These are phyloP conservation scores for Yamadazyma dushanensis DNA, from an alignment of 1,139 yeast species.

Conservation along the genomic window DNA sequence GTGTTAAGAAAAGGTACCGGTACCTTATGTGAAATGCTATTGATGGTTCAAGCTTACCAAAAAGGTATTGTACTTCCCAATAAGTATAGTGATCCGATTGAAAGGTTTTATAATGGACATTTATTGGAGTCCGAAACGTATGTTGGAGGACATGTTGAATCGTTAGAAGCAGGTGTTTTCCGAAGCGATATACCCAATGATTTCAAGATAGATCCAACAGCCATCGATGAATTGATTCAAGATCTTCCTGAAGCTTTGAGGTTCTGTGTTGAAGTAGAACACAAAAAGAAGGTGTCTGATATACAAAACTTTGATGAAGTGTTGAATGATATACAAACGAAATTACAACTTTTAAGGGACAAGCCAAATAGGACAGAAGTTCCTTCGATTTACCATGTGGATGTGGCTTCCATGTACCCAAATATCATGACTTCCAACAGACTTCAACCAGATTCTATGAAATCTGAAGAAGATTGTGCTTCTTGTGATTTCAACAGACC, in stretches of 20 bases:
- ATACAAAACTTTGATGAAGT: slow-evolving; percentile 80
- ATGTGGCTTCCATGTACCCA: slow-evolving; percentile 99
- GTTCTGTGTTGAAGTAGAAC: slow-evolving; percentile 86
- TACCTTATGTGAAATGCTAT: slow-evolving; percentile 94
- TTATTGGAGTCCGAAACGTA: slow-evolving; percentile 92
- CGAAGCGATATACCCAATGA: slow-evolving; percentile 80
- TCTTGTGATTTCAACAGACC: slow-evolving; percentile 97
- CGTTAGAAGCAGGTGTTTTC: slow-evolving; percentile 96
- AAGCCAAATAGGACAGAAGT: slow-evolving; percentile 68
- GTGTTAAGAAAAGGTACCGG: slow-evolving; percentile 97
- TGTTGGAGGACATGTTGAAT: slow-evolving; percentile 98
- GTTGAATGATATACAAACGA: slow-evolving; percentile 52
- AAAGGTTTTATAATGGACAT: slow-evolving; percentile 93
- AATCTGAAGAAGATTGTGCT: slow-evolving; percentile 93
- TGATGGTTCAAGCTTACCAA: slow-evolving; percentile 94
- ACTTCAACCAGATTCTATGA: slow-evolving; percentile 97
- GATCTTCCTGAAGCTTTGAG: slow-evolving; percentile 76
- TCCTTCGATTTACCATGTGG: slow-evolving; percentile 95
- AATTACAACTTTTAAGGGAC: slow-evolving; percentile 57
- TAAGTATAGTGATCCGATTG: slow-evolving; percentile 89
- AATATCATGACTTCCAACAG: slow-evolving; percentile 98
- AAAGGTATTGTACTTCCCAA: slow-evolving; percentile 80
- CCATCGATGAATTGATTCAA: slow-evolving; percentile 72
- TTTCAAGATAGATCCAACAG: slow-evolving; percentile 78
- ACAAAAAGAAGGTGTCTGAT: slow-evolving; percentile 67